Percentiles rank a stretch among this genome's conserved stretches.
phyloP scores from a whole-genome alignment of 148 eudicot genomes.

The Chenopodium suecicum region DNA sequence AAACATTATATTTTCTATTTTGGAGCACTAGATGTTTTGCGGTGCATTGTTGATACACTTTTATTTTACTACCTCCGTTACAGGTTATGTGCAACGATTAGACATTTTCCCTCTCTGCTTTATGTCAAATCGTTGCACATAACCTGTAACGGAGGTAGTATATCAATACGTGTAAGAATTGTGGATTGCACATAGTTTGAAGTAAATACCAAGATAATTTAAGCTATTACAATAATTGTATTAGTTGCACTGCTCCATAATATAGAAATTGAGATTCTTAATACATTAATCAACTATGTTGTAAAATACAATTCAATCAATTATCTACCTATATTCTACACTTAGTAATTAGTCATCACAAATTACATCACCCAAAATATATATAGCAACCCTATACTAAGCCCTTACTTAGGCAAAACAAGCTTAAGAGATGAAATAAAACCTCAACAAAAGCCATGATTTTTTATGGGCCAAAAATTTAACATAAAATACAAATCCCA shows the following conservation, averaged over 20 bases:
- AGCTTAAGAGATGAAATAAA: background rate
- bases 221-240: too few relatives aligned
- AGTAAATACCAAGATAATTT: too few relatives aligned
- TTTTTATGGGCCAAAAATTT: constrained; percentile 11
- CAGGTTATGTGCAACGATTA: too few relatives aligned
- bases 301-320: constrained; percentile 21
- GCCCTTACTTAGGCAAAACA: constrained; percentile 3
- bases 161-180: too few relatives aligned
- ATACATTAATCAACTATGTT: constrained; percentile 11
- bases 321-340: constrained; percentile 34
- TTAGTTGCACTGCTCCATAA: background rate
- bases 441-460: constrained; percentile 22
- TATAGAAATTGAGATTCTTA: background rate
- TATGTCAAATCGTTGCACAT: too few relatives aligned
- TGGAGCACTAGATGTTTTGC: too few relatives aligned
- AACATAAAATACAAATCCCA: background rate
- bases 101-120: too few relatives aligned
- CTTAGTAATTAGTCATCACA: constrained; percentile 20
- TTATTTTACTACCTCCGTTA: too few relatives aligned
- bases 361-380: constrained; percentile 25
- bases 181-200: too few relatives aligned
- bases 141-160: too few relatives aligned
- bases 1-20: too few relatives aligned
- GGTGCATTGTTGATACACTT: too few relatives aligned
- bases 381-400: constrained; percentile 20